Evolutionary conservation across 768 basidiomycete species (phyloP), one percentile per base, ranked within the genome.

Genomic region (Lyophyllum semitale): DNA sequence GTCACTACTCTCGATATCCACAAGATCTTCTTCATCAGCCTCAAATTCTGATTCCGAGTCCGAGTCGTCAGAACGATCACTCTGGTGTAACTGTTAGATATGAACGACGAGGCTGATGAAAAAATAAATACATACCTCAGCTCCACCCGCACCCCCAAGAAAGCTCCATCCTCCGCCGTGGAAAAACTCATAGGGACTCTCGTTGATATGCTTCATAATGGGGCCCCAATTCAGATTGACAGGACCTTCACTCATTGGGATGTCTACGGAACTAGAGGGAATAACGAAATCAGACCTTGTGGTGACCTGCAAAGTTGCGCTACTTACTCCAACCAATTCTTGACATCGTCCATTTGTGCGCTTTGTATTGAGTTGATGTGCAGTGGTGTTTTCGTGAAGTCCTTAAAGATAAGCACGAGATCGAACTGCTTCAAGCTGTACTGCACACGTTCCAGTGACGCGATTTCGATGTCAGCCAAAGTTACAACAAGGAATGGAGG

Each of bases 181-280:
- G 85, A 95, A 99, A 77, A 98, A 99, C 26, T 91, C 93, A 61
- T 90, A 86, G 0, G 97, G 95, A 59, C 89, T 93, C 60, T 98
- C 96, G 59, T 97, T 97, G 73, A 98, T 88, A 35, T 93, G 95
- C 73, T 98, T 98, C 94, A 99, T 98, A 69, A 99, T 97, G 3
- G 91, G 91, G 5, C 88, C 87, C 97, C 96, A 99, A 66, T 97
- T 96, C 73, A 98, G 77, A 71, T 98, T 98, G 76, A 99, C 93
- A 7, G 93, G 93, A 4, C 95, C 91, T 71, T 98, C 96, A 43
- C 90, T 90, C 74, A 97, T 82, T 8, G 97, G 89, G 54, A 99
- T 95, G 67, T 99, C 97, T 53, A 98, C 95, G 5, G 95, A 98
- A 66, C 95, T 98, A 51, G 53, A 33, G n/a, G 56, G 15, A 38